Evolutionary conservation across 192 early-diverging fungal species (phyloP), one percentile per base, ranked within the genome.

Genomic region (Rhizophlyctis rosea): DNA sequence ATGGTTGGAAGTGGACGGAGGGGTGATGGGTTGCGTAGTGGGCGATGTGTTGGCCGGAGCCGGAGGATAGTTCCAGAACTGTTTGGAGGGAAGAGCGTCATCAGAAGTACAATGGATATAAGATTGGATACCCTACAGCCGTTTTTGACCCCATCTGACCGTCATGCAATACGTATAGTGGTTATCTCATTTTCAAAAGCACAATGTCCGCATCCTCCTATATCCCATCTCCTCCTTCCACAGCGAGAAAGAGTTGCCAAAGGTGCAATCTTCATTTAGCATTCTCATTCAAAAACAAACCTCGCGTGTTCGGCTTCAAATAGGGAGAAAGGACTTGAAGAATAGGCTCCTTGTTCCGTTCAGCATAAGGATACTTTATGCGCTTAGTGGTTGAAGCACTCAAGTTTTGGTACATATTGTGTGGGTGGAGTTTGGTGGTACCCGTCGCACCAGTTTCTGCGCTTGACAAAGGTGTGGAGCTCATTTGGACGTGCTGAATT

Each of bases 1-100:
- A 66, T 27, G 67, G 65, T 23, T 62, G 65, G 36, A 68, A 72
- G 0, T 44, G 49, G 44, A 59, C 50, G 54, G 47, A 35, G 4
- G 65, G 65, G 51, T 53, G 69, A 3, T 32, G 18, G 4, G 29
- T 24, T 5, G 71, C 71, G 31, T 31, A 68, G 31, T 64, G 55
- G 30, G 54, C 14, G 28, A 68, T 33, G 50, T 72, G 71, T 36
- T 72, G 71, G 4, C 71, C 71, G 28, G 71, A 67, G 48, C 71
- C 71, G 16, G 71, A 72, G 14, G 65, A 39, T 5, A 67, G 31
- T 34, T 67, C 65, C 9, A 67, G 58, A 3, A 67, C 65, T 67
- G 28, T 21, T 3, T n/a, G 29, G 2, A 0, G 7, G 31, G 44
- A 0, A 21, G 2, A 23, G 9, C 56, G n/a, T n/a, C n/a, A n/a